Evolutionary conservation across 495 filamentous ascomycete species (phyloP).

Genomic region (Extremus antarcticus): DNA sequence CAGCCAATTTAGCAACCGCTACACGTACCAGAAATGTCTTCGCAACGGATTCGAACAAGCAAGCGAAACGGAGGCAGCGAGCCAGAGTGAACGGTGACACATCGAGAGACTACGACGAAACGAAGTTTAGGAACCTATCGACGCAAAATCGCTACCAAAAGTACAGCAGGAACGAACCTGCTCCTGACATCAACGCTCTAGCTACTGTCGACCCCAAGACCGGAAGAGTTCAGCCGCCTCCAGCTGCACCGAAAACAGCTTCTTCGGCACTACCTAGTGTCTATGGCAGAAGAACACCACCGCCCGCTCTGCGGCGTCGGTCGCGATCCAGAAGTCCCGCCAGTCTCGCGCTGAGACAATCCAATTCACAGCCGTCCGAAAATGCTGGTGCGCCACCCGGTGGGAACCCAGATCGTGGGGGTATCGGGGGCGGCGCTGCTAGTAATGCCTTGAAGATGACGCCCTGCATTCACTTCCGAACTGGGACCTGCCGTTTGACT

Average conservation of each 20-base stretch:
- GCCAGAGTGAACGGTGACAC: constrained; percentile 8
- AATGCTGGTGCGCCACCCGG: background rate
- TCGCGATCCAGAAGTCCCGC: background rate
- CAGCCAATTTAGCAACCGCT: background rate
- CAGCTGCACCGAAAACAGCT: background rate
- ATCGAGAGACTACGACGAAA: constrained; percentile 1
- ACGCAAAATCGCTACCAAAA: constrained; percentile 10
- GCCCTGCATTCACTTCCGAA: constrained; percentile 1
- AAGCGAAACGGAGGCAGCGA: background rate
- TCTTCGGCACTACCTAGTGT: constrained; percentile 4
- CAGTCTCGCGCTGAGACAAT: background rate
- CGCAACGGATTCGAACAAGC: background rate
- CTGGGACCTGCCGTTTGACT: background rate
- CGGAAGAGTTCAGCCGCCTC: constrained; percentile 5
- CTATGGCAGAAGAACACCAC: constrained; percentile 9
- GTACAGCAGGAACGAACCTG: constrained; percentile 10
- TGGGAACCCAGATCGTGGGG: background rate
- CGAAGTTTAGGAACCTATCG: constrained; percentile 7
- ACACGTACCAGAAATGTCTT: constrained; percentile 4
- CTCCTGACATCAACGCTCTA: constrained; percentile 11
- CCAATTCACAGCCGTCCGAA: background rate
- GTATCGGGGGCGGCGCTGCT: background rate
- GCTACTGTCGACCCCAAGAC: constrained; percentile 14
- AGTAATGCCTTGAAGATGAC: background rate
- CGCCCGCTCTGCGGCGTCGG: background rate